These are phyloP conservation scores for Strobilomyces dryophilus DNA, from an alignment of 768 basidiomycete genomes.

Conservation along the genomic window DNA sequence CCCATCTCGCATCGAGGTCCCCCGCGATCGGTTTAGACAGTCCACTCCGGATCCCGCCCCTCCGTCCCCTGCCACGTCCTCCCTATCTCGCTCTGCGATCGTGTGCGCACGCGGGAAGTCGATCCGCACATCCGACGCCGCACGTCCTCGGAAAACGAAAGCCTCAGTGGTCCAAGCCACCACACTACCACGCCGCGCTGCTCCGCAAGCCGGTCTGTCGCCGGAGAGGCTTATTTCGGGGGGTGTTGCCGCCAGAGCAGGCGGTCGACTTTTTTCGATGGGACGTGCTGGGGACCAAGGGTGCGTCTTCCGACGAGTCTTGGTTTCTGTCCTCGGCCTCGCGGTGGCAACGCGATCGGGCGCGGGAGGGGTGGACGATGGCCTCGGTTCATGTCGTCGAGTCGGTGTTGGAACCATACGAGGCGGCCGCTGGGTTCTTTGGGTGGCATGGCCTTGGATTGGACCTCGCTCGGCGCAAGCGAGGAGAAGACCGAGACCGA, in stretches of 20 bases:
- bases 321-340: background rate
- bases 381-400: slow-evolving; percentile 16
- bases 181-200: slow-evolving; percentile 26
- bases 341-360: too few species aligned
- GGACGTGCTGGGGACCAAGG: slow-evolving; percentile 8
- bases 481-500: background rate
- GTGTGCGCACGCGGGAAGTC: background rate
- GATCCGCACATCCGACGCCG: slow-evolving; percentile 5
- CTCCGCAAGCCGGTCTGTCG: slow-evolving; percentile 24
- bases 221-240: slow-evolving; percentile 25
- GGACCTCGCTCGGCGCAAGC: slow-evolving; percentile 2
- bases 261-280: slow-evolving; percentile 27
- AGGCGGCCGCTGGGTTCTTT: slow-evolving; percentile 27
- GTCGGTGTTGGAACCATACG: slow-evolving; percentile 21
- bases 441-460: slow-evolving; percentile 26
- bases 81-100: slow-evolving; percentile 4
- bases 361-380: background rate
- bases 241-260: slow-evolving; percentile 13
- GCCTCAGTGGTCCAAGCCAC: slow-evolving; percentile 23
- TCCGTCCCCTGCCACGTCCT: background rate
- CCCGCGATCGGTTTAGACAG: background rate
- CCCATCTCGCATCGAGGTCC: background rate
- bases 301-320: background rate
- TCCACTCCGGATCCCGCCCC: background rate
- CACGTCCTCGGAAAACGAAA: slow-evolving; percentile 11